These are phyloP conservation scores for Colletotrichum liriopes DNA, from an alignment of 2,329 filamentous ascomycete species.

Conservation along the genomic window DNA sequence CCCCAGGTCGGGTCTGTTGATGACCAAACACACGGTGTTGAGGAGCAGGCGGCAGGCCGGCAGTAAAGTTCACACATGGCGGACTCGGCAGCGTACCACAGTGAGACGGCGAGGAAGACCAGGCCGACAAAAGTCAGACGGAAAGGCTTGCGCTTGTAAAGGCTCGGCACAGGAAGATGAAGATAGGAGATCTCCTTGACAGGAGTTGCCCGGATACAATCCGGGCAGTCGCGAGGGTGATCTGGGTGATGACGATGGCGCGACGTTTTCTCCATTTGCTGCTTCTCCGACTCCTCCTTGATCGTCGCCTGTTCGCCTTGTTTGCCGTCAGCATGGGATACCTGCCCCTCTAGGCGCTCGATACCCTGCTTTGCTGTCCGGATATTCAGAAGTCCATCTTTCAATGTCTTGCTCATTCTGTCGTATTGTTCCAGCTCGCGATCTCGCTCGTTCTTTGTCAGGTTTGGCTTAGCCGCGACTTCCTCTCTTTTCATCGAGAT, in stretches of 20 bases:
- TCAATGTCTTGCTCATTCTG: conserved; percentile 68
- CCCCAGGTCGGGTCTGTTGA: conserved; percentile 73
- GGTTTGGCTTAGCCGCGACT: conserved; percentile 29
- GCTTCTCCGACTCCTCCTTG: conserved; percentile 24
- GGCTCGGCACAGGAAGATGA: conserved; percentile 61
- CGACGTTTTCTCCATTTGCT: conserved; percentile 32
- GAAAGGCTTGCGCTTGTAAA: conserved; percentile 63
- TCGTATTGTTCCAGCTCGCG: conserved; percentile 62
- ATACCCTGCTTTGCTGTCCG: conserved; percentile 72
- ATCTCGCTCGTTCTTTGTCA: conserved; percentile 49
- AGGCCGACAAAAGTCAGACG: conserved; percentile 66
- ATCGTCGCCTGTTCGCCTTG: not conserved
- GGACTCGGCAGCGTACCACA: conserved; percentile 72
- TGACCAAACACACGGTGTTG: conserved; percentile 67
- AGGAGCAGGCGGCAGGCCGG: conserved; percentile 66
- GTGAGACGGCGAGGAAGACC: conserved; percentile 57
- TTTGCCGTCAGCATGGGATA: conserved; percentile 58
- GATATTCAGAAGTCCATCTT: conserved; percentile 66
- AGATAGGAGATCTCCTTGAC: conserved; percentile 52
- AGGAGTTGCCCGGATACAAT: not conserved
- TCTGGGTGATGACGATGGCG: conserved; percentile 2
- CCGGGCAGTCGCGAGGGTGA: conserved; percentile 18
- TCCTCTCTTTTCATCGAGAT: conserved; percentile 43
- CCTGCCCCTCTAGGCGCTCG: conserved; percentile 68
- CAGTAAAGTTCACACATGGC: conserved; percentile 69